Evolutionary conservation across 2,329 filamentous ascomycete species (phyloP).

Genomic region (Epichloe gansuensis): DNA sequence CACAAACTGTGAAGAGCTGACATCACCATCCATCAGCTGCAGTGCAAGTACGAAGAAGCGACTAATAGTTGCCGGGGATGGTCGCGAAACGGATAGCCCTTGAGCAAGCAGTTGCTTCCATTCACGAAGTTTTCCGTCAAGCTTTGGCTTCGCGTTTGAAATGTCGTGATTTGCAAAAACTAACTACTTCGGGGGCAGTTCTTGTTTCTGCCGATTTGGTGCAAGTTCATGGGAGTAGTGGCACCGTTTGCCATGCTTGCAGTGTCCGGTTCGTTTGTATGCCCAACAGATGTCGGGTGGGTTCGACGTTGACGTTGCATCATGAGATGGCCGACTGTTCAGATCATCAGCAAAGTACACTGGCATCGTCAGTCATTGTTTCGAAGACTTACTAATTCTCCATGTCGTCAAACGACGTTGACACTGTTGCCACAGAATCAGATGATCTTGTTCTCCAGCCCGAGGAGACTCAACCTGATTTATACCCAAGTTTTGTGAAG

Average conservation of each 20-base stretch:
- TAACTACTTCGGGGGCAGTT: background rate
- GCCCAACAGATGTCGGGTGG: background rate
- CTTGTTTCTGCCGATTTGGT: background rate
- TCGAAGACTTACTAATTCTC: background rate
- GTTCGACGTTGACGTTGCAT: background rate
- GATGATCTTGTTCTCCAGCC: background rate
- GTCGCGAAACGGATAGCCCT: background rate
- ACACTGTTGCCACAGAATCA: background rate
- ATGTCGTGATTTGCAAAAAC: background rate
- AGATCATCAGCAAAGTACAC: background rate
- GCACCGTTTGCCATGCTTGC: constrained; percentile 9
- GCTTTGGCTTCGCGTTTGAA: background rate
- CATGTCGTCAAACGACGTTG: background rate
- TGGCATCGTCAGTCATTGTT: too few species aligned
- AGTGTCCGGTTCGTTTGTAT: constrained; percentile 3
- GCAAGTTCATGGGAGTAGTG: constrained; percentile 3
- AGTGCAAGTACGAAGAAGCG: constrained; percentile 11
- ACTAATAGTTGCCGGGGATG: background rate
- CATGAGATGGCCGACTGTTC: background rate
- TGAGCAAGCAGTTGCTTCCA: constrained; percentile 10
- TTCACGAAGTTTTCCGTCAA: constrained; percentile 9
- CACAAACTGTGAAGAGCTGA: constrained; percentile 10
- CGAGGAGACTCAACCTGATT: background rate
- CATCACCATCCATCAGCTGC: constrained; percentile 12
- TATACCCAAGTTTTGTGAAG: background rate